phyloP scores from a whole-genome alignment of 192 early-diverging fungal species.

The Endogone sp. region DNA sequence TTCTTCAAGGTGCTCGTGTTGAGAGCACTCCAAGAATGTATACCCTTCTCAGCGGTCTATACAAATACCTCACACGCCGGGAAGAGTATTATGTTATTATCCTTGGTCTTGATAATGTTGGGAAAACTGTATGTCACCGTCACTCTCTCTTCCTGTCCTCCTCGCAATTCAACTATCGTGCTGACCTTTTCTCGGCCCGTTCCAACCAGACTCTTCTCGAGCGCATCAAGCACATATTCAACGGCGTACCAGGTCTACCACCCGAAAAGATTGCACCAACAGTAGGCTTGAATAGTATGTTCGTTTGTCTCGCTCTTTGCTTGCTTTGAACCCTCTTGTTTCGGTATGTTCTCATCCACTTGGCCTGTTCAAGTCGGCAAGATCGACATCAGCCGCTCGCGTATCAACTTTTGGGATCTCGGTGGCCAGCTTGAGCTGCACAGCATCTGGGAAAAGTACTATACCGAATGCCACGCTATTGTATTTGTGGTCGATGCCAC shows the following conservation, averaged over 20 bases:
- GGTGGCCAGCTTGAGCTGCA: slow-evolving; percentile 89
- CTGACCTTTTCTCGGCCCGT: not conserved
- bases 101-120: slow-evolving; percentile 94
- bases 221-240: slow-evolving; percentile 78
- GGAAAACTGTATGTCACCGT: slow-evolving; percentile 75
- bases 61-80: slow-evolving; percentile 81
- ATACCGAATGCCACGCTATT: slow-evolving; percentile 87
- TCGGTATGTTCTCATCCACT: not conserved
- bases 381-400: slow-evolving; percentile 61
- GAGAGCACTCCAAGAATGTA: too few species aligned
- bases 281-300: slow-evolving; percentile 87
- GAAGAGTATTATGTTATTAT: slow-evolving; percentile 97
- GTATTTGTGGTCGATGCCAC: slow-evolving; percentile 92
- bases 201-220: slow-evolving; percentile 82
- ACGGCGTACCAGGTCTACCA: slow-evolving; percentile 65
- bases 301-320: slow-evolving; percentile 6
- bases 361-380: slow-evolving; percentile 58
- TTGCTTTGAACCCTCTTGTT: not conserved
- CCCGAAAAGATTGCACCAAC: slow-evolving; percentile 93
- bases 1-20: too few species aligned
- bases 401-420: slow-evolving; percentile 93
- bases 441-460: slow-evolving; percentile 92
- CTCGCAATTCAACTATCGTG: not conserved
- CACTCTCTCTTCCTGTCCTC: too few species aligned
- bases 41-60: slow-evolving; percentile 86